Percentiles rank a stretch among this genome's conserved stretches.
These are phyloP conservation scores for Pythium dissotocum DNA, from an alignment of 352 stramenopile species.

Conservation along the genomic window DNA sequence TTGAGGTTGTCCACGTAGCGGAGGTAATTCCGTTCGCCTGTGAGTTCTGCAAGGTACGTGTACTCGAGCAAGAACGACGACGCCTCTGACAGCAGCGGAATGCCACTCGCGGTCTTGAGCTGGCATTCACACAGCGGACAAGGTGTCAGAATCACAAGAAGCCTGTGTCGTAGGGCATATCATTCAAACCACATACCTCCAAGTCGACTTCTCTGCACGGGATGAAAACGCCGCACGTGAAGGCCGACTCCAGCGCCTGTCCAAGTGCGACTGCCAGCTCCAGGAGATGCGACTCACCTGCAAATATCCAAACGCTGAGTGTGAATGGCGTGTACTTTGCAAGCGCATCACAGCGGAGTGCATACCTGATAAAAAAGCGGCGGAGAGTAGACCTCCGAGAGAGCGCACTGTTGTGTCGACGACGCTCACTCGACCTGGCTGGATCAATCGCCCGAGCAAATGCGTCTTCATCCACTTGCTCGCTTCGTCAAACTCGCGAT, in stretches of 20 bases:
- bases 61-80: conserved; percentile 74
- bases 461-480: conserved; percentile 56
- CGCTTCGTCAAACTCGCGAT: conserved; percentile 64
- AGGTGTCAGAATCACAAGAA: neutral
- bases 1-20: conserved; percentile 46
- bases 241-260: conserved; percentile 33
- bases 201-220: conserved; percentile 47
- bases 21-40: conserved; percentile 37
- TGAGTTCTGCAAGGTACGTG: conserved; percentile 44
- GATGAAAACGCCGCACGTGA: conserved; percentile 37
- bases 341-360: neutral
- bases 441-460: conserved; percentile 37
- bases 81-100: conserved; percentile 46
- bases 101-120: conserved; percentile 11
- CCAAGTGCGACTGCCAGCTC: conserved; percentile 41
- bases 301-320: neutral
- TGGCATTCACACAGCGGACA: conserved; percentile 7
- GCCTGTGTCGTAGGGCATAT: no score
- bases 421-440: conserved; percentile 47
- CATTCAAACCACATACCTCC: conserved; percentile 22
- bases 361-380: conserved; percentile 52
- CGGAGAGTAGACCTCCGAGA: conserved; percentile 54
- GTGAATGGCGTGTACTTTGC: neutral
- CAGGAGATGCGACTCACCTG: conserved; percentile 48
- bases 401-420: conserved; percentile 65